Conservation (phyloP, 805 yeast species). For the Zygoascus tannicola region DNA sequence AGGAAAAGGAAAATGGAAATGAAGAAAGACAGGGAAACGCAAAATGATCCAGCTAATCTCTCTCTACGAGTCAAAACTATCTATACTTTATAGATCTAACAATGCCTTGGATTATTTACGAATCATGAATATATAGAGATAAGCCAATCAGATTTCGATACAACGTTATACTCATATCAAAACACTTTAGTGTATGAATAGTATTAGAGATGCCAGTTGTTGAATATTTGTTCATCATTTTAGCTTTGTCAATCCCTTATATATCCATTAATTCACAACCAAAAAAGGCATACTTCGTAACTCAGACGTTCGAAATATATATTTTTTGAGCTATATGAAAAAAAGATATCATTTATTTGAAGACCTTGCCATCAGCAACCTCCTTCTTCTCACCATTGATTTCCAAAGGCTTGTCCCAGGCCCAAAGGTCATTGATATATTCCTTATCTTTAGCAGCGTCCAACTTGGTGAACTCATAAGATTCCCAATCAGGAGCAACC, state of each 20-base stretch:
- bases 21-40: neutral
- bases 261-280: too few species aligned
- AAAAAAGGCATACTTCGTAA: too few species aligned
- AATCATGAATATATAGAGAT: neutral
- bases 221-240: neutral
- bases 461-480: slow-evolving; percentile 73
- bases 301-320: too few species aligned
- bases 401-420: slow-evolving; percentile 92
- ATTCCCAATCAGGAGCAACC: slow-evolving; percentile 99
- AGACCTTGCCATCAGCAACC: slow-evolving; percentile 96
- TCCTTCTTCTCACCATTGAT: slow-evolving; percentile 74
- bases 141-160: neutral
- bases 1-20: neutral
- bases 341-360: slow-evolving; percentile 52
- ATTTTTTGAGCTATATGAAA: too few species aligned
- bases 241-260: too few species aligned
- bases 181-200: neutral
- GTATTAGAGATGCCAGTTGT: neutral
- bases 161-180: neutral
- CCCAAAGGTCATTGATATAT: slow-evolving; percentile 85
- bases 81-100: neutral
- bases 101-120: neutral
- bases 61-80: neutral
- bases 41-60: neutral
- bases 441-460: slow-evolving; percentile 71